Conservation (phyloP, 1,284 basidiomycete genomes). For the Ustilago cynodontis region DNA sequence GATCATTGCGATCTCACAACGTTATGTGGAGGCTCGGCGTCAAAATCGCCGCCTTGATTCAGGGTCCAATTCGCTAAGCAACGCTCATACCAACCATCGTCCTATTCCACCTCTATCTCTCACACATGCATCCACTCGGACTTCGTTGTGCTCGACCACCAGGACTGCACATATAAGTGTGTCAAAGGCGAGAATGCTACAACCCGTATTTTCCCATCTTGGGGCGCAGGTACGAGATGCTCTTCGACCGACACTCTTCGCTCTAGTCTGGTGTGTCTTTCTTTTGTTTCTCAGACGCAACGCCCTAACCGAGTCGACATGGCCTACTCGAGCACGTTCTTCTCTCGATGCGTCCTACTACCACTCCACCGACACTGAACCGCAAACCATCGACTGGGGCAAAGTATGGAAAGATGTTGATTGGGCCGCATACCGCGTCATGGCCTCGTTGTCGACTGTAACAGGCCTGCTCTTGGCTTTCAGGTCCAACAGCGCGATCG, state of each 20-base stretch:
- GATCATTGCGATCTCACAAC: not conserved
- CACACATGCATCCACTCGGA: not conserved
- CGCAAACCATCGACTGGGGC: not conserved
- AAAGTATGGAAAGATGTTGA: constrained; percentile 38
- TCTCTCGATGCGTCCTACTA: constrained; percentile 17
- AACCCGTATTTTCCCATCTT: not conserved
- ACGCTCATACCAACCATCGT: not conserved
- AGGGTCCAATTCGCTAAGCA: not conserved
- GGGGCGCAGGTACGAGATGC: constrained; percentile 17
- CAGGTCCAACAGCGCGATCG: constrained; percentile 46
- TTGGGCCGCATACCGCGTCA: constrained; percentile 38
- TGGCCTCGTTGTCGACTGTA: constrained; percentile 41
- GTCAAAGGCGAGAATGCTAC: constrained; percentile 1
- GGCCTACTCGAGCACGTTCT: constrained; percentile 14
- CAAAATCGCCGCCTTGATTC: not conserved
- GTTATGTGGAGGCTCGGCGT: not conserved
- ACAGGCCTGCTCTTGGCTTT: constrained; percentile 49
- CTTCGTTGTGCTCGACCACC: not conserved
- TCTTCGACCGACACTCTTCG: constrained; percentile 30
- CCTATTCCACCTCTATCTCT: not conserved
- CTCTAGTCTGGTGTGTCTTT: constrained; percentile 36
- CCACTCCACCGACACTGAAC: not conserved
- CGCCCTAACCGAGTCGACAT: constrained; percentile 7
- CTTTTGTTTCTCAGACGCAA: constrained; percentile 20
- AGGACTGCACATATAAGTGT: not conserved